Base-by-base conservation (phyloP, 2,329 filamentous ascomycete genomes). In the Botrytis medusae region DNA sequence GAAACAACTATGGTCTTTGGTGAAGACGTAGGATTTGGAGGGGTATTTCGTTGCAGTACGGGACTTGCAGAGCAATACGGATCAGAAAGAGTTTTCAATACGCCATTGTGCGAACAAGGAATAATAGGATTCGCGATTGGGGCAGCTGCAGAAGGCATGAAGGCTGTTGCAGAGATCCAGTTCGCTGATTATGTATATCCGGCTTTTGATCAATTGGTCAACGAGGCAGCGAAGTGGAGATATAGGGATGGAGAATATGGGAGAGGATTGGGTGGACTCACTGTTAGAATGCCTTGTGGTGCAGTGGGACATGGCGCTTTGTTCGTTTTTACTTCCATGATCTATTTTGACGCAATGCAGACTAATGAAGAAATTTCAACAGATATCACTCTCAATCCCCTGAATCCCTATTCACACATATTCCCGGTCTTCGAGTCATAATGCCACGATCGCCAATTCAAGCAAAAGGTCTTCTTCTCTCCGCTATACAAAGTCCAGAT, bases 1-100 rank as follows among this genome's bases (percentile, higher is more conserved):
- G 93, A 97, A 76, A 90, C 91, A 29, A 94, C 97, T 34, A 85
- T 98, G 73, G 87, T 99, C 16, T 99, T 99, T 79, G 96, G 96
- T 60, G 96, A 99, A 83, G 96, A 99, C 81, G 94, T 99, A 12
- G 93, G 96, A 22, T 99, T 99, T 79, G 96, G 96, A 60, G 96
- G 96, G 71, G 96, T 99, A 25, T 99, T 99, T 81, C 89, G 96
- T 73, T 98, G 94, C 83, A 95, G 93, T 46, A 95, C 96, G 90
- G 93, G 95, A 78, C 87, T 99, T 25, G 90, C 94, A 46, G 92
- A 94, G 75, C 93, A 93, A 72, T 97, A 96, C 81, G 96, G 96
- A 14, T 87, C 89, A 3, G 92, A 96, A 73, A 88, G 96, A 73
- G 95, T 99, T 48, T 99, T 99, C 86, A 98, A 99, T 83, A 98